Evolutionary conservation across 352 stramenopile genomes (phyloP).

Genomic region (Phytophthora ohioensis): DNA sequence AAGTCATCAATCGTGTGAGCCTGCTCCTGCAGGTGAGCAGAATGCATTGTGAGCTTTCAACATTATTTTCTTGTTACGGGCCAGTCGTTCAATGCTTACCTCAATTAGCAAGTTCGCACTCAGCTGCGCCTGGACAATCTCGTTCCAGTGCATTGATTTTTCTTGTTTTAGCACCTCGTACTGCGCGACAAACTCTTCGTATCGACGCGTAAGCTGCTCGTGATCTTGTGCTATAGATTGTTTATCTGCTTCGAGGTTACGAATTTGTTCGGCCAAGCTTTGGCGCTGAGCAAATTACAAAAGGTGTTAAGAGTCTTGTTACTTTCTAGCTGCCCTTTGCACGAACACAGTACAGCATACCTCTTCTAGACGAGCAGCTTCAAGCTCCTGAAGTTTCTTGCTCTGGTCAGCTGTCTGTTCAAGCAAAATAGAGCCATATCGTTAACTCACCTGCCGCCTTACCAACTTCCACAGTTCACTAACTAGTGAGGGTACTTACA

Average conservation of each 20-base stretch:
- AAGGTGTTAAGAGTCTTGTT: background rate
- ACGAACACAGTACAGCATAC: slow-evolving; percentile 24
- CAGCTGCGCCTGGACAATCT: slow-evolving; percentile 74
- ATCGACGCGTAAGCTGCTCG: slow-evolving; percentile 47
- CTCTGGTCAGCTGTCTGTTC: slow-evolving; percentile 67
- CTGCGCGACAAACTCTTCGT: slow-evolving; percentile 56
- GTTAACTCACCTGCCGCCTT: background rate
- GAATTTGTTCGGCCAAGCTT: slow-evolving; percentile 39
- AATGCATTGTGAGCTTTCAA: slow-evolving; percentile 1
- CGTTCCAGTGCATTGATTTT: slow-evolving; percentile 75
- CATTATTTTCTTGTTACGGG: background rate
- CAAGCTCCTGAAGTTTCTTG: slow-evolving; percentile 71
- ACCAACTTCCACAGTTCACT: background rate
- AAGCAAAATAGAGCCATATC: background rate
- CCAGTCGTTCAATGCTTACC: slow-evolving; percentile 31
- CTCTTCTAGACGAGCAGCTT: slow-evolving; percentile 52
- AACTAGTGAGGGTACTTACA: slow-evolving; percentile 31
- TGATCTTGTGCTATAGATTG: slow-evolving; percentile 49
- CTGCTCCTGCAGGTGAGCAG: slow-evolving; percentile 54
- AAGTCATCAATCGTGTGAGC: slow-evolving; percentile 83
- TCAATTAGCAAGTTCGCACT: slow-evolving; percentile 83
- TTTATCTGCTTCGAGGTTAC: slow-evolving; percentile 51
- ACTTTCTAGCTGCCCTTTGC: no score
- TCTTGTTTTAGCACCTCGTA: slow-evolving; percentile 67
- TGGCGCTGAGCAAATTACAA: slow-evolving; percentile 41